Percentiles rank a stretch among this genome's conserved stretches.
Conservation (phyloP, 768 basidiomycete species). For the Guyanaporus albipodus region DNA sequence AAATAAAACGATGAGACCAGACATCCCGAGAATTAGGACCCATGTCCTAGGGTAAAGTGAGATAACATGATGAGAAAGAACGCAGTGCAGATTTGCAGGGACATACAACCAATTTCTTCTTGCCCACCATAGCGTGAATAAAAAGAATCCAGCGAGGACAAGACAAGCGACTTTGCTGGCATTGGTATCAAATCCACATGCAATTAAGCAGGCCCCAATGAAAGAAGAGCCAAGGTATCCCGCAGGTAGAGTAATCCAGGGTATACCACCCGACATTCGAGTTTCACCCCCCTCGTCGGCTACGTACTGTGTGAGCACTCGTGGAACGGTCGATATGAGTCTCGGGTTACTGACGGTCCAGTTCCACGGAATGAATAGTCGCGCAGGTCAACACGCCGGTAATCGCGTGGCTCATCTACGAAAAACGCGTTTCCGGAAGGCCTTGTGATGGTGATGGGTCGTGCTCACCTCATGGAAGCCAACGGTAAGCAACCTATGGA, state of each 20-base stretch:
- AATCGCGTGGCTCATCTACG: slow-evolving; percentile 82
- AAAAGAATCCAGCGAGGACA: slow-evolving; percentile 78
- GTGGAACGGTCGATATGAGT: not conserved
- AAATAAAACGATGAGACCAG: slow-evolving; percentile 72
- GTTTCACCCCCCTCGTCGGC: slow-evolving; percentile 89
- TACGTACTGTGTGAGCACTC: slow-evolving; percentile 28
- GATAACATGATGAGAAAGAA: not conserved
- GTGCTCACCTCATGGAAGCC: slow-evolving; percentile 79
- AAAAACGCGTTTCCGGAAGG: not conserved
- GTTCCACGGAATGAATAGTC: slow-evolving; percentile 78
- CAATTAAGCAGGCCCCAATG: slow-evolving; percentile 83
- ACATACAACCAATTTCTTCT: slow-evolving; percentile 68
- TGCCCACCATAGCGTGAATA: slow-evolving; percentile 89
- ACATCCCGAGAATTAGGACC: slow-evolving; percentile 74
- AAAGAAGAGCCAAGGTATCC: slow-evolving; percentile 84
- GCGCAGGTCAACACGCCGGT: slow-evolving; percentile 80
- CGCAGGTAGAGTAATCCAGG: slow-evolving; percentile 77
- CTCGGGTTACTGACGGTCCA: slow-evolving; percentile 63
- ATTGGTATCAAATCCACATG: slow-evolving; percentile 85
- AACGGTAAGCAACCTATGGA: slow-evolving; percentile 68
- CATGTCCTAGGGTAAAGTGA: slow-evolving; percentile 52
- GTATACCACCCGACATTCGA: slow-evolving; percentile 80
- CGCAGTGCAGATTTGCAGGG: not conserved
- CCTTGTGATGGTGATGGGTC: slow-evolving; percentile 5
- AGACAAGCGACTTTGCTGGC: slow-evolving; percentile 83